Base-by-base conservation (phyloP, 148 eudicot genomes). In the Suaeda aralocaspica region DNA sequence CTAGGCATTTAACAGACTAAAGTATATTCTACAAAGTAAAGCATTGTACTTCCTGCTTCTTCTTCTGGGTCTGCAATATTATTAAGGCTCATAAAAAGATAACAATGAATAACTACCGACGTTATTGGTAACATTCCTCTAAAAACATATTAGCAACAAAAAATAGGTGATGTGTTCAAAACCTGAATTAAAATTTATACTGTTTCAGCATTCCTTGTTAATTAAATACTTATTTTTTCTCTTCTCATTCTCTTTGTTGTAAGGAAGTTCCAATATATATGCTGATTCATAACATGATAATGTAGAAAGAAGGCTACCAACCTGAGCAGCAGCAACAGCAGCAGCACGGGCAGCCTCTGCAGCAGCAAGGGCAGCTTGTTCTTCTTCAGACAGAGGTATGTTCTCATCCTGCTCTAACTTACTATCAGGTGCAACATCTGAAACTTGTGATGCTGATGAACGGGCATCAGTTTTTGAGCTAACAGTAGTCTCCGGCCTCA, bases 281-380 rank as follows among this genome's bases (percentile, higher is more conserved):
- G 53, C 59, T 49, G 59, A 52, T 29, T 14, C 21, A 24, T 26
- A 50, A 51, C 13, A 41, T n/a, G 5, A 0, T 31, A 2, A 18
- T 19, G 5, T 16, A 69, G 45, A 19, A 22, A 12, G 46, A 52
- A n/a, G 67, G 25, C 61, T 73, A 76, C 92, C 61, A 65, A 91
- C 99, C 96, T 95, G 83, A 26, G 93, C 91, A 85, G 99, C 99
- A 34, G 96, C 97, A 76, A 75, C 66, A 34, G 96, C 99, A 34
- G 91, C 90, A 72, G 86, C 93, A 66, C 78, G 94, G 53, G 99
- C 99, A 66, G 88, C 89, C 83, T 95, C 97, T 52, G 91, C 97
- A 61, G 96, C 99, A 81, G 90, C 92, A 77, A 89, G 48, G 66
- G 93, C 96, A 79, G 89, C 92, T 71, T 72, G 85, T 68, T 88